Percentiles rank a stretch among this genome's conserved stretches.
phyloP scores from a whole-genome alignment of 768 basidiomycete genomes.

The Trichaptum fuscoviolaceum region DNA sequence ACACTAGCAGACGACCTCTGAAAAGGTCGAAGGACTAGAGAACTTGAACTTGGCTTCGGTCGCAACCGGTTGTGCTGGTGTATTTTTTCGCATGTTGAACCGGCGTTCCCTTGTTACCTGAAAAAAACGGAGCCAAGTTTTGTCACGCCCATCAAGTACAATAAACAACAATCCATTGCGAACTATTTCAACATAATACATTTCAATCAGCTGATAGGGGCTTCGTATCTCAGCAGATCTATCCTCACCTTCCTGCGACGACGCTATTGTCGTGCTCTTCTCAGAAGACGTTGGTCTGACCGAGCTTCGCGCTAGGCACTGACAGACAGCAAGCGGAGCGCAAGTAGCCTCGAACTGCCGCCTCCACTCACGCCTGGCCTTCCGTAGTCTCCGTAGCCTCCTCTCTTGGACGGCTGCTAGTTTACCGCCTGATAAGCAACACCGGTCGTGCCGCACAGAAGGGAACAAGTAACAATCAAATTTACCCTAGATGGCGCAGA shows the following conservation, averaged over 20 bases:
- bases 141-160: background rate
- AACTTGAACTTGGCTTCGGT: background rate
- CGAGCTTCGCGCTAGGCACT: background rate
- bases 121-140: constrained; percentile 1
- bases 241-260: background rate
- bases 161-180: background rate
- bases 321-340: background rate
- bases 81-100: background rate
- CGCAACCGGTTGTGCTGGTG: background rate
- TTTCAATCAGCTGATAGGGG: background rate
- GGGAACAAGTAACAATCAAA: background rate
- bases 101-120: background rate
- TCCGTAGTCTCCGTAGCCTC: background rate
- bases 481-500: constrained; percentile 2
- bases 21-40: background rate
- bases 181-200: constrained; percentile 1
- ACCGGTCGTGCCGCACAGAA: too few relatives aligned
- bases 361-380: background rate
- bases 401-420: background rate
- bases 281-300: background rate
- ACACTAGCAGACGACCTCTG: background rate
- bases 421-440: background rate
- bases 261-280: background rate
- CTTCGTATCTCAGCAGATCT: background rate
- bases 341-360: background rate